Conservation (phyloP, 768 basidiomycete species). For the Phylloporus sp. region DNA sequence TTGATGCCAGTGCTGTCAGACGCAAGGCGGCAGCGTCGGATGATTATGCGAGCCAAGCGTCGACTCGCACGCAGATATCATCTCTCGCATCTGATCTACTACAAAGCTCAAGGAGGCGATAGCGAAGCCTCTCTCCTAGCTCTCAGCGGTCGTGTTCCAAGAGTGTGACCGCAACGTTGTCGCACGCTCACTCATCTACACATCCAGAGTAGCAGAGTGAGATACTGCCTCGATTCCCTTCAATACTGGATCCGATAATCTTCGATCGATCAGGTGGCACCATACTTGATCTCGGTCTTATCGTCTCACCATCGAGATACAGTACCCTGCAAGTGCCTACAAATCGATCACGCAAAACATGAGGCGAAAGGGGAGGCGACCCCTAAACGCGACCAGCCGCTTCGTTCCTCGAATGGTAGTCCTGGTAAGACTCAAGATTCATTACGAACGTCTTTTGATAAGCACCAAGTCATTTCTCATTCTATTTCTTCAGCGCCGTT, state of each 20-base stretch:
- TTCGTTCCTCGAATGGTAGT: neutral
- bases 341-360: slow-evolving; percentile 10
- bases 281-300: neutral
- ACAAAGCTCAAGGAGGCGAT: neutral
- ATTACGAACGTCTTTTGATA: neutral
- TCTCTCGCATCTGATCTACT: neutral
- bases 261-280: neutral
- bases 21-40: neutral
- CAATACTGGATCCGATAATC: neutral
- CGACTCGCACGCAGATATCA: neutral
- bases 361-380: slow-evolving; percentile 11
- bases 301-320: neutral
- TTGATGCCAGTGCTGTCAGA: neutral
- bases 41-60: neutral
- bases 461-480: neutral
- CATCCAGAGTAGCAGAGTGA: neutral
- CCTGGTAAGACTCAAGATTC: neutral
- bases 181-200: neutral
- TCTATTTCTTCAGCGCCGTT: slow-evolving; percentile 1
- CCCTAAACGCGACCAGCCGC: neutral
- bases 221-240: slow-evolving; percentile 9
- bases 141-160: neutral
- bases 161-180: neutral
- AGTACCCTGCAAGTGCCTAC: neutral
- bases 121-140: neutral